Conservation (phyloP, 2,329 filamentous ascomycete species). For the Alternaria burnsii region DNA sequence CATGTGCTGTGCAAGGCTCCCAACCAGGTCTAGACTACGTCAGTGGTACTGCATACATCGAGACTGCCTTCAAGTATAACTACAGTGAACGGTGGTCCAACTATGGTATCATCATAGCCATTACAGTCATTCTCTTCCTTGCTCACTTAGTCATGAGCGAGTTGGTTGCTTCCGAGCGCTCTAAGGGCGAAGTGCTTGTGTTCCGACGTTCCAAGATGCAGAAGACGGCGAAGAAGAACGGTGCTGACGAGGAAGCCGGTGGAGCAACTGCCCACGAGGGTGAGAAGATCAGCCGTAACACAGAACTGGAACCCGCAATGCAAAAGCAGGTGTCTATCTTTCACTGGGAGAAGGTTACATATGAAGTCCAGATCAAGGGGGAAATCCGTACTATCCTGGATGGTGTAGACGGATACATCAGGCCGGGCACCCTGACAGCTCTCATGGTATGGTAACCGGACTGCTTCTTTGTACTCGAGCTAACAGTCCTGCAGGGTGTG, state of each 20-base stretch:
- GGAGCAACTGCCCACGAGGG: constrained; percentile 41
- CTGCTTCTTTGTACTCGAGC: constrained; percentile 65
- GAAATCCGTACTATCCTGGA: constrained; percentile 61
- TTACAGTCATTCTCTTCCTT: constrained; percentile 68
- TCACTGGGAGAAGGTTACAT: constrained; percentile 41
- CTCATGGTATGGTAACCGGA: constrained; percentile 69
- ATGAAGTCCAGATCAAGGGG: constrained; percentile 45
- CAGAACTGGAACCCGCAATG: constrained; percentile 39
- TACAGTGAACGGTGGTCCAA: constrained; percentile 62
- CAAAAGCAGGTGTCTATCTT: constrained; percentile 51
- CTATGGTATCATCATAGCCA: constrained; percentile 70
- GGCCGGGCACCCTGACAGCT: constrained; percentile 59
- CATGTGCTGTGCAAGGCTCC: constrained; percentile 49
- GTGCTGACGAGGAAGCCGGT: constrained; percentile 48
- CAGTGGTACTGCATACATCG: constrained; percentile 46
- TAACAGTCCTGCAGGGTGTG: too few species aligned
- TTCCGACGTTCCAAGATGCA: constrained; percentile 59
- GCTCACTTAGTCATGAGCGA: constrained; percentile 70
- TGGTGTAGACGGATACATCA: constrained; percentile 62
- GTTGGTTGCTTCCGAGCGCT: constrained; percentile 67
- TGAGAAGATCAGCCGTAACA: constrained; percentile 37
- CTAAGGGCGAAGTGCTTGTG: constrained; percentile 73
- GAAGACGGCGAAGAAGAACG: constrained; percentile 34
- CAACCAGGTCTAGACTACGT: constrained; percentile 47
- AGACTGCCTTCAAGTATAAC: constrained; percentile 39